Evolutionary conservation across 768 basidiomycete species (phyloP).

Genomic region (Termitomyces sp.): DNA sequence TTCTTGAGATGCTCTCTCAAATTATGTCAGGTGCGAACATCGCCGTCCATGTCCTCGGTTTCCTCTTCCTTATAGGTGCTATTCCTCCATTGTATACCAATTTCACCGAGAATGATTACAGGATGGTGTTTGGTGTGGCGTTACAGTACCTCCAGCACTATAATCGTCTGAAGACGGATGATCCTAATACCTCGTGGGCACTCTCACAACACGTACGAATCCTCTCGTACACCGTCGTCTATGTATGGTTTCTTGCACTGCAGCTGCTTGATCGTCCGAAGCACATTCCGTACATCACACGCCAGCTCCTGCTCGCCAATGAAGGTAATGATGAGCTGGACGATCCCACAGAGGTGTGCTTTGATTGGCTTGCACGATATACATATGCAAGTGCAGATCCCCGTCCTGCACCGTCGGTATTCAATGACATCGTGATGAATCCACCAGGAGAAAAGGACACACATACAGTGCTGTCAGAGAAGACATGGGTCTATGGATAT

Average conservation of each 20-base stretch:
- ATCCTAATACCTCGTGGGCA: conserved; percentile 69
- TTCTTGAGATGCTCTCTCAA: conserved; percentile 82
- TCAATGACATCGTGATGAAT: conserved; percentile 77
- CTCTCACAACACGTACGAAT: conserved; percentile 88
- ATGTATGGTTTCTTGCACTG: conserved; percentile 91
- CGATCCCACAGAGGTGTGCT: conserved; percentile 91
- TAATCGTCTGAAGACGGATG: conserved; percentile 49
- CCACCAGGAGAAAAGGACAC: conserved; percentile 29
- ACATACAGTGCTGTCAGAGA: conserved; percentile 47
- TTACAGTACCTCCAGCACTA: conserved; percentile 92
- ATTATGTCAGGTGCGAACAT: conserved; percentile 94
- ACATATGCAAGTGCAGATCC: conserved; percentile 94
- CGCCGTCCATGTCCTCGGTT: conserved; percentile 94
- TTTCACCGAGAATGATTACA: conserved; percentile 87
- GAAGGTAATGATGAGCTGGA: conserved; percentile 71
- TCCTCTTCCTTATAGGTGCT: conserved; percentile 83
- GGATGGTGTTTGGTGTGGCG: conserved; percentile 92
- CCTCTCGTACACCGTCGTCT: conserved; percentile 86
- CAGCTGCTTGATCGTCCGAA: conserved; percentile 75
- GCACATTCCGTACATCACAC: conserved; percentile 82
- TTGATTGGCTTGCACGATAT: conserved; percentile 95
- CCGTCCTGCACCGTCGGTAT: conserved; percentile 71
- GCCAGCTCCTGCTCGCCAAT: conserved; percentile 83
- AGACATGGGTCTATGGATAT: conserved; percentile 84
- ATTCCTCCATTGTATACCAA: conserved; percentile 78